Evolutionary conservation across 345 rosid genomes (phyloP).

Genomic region (Jatropha curcas): DNA sequence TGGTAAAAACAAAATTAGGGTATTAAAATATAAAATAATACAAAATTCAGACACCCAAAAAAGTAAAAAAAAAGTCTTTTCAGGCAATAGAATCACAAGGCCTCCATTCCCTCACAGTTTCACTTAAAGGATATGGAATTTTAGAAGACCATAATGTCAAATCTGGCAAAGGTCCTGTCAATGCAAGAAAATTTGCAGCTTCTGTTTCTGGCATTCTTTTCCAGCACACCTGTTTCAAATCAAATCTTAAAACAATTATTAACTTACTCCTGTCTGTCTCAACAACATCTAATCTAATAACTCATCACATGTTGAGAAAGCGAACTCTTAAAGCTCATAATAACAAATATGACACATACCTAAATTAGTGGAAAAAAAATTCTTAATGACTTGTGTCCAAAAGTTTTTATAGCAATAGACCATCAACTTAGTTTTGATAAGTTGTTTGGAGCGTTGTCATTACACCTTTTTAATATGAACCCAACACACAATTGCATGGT

Average conservation of each 20-base stretch:
- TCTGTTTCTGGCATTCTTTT: slow-evolving; percentile 53
- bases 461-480: no score
- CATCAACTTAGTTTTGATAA: background rate
- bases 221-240: slow-evolving; percentile 58
- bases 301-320: background rate
- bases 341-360: background rate
- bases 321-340: background rate
- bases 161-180: slow-evolving; percentile 75
- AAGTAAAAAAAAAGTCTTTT: background rate
- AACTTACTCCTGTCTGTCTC: background rate
- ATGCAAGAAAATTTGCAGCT: slow-evolving; percentile 63
- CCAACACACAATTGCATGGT: no score
- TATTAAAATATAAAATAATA: background rate
- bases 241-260: slow-evolving; percentile 10
- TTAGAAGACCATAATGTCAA: slow-evolving; percentile 54
- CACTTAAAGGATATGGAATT: slow-evolving; percentile 53
- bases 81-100: slow-evolving; percentile 36
- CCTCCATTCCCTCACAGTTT: slow-evolving; percentile 65
- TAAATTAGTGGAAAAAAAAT: background rate
- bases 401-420: background rate
- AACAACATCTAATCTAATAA: background rate
- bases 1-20: background rate
- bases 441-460: background rate
- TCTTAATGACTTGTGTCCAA: background rate
- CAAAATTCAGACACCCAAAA: no score